These are phyloP conservation scores for Trametes versicolor DNA, from an alignment of 1,284 basidiomycete species.

Conservation along the genomic window DNA sequence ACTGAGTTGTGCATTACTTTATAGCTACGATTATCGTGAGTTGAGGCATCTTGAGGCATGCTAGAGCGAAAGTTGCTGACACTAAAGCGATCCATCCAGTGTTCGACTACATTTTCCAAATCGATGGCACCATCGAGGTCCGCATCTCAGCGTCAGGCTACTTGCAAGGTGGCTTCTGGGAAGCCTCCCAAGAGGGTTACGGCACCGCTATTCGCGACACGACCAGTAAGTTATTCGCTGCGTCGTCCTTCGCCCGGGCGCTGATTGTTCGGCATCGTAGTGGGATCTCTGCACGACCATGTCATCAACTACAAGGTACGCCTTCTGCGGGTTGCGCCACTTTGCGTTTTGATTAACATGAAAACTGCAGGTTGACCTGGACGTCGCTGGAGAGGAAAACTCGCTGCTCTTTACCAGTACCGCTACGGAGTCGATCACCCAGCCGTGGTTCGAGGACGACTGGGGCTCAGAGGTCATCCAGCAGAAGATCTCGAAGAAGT, in stretches of 20 bases:
- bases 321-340: not conserved
- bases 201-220: conserved; percentile 65
- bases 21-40: conserved; percentile 65
- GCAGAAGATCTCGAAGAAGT: conserved; percentile 59
- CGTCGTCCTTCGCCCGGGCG: not conserved
- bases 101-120: conserved; percentile 74
- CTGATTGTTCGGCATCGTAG: conserved; percentile 38
- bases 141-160: conserved; percentile 74
- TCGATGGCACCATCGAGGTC: conserved; percentile 75
- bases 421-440: conserved; percentile 56
- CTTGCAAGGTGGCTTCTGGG: conserved; percentile 70
- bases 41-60: conserved; percentile 15
- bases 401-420: conserved; percentile 64
- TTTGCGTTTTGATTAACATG: not conserved
- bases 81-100: conserved; percentile 40
- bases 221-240: conserved; percentile 49
- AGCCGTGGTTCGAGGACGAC: conserved; percentile 70
- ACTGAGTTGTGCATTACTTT: not conserved
- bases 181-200: conserved; percentile 58
- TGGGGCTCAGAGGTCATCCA: conserved; percentile 66
- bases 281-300: conserved; percentile 78
- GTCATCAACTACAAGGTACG: conserved; percentile 69
- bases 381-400: conserved; percentile 66
- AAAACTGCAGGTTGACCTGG: conserved; percentile 58
- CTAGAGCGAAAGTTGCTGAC: no score